Conservation (phyloP, 108 stramenopile species). For the Epipyxis sp. region DNA sequence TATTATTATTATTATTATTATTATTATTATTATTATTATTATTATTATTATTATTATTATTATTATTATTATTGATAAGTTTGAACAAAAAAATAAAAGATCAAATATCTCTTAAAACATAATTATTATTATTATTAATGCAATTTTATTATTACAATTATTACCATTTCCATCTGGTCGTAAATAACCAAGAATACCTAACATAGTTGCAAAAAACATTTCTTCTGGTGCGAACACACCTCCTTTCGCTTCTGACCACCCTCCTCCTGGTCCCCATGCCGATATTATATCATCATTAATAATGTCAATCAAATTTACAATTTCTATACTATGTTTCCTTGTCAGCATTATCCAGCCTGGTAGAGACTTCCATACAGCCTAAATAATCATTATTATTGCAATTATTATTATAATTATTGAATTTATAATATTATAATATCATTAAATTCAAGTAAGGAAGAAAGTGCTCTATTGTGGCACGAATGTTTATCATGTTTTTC, state of each 20-base stretch:
- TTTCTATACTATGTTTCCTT: background rate
- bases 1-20: too few relatives aligned
- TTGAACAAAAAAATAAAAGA: too few relatives aligned
- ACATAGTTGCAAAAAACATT: constrained; percentile 15
- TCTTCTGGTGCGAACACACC: constrained; percentile 9
- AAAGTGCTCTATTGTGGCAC: too few relatives aligned
- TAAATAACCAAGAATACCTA: constrained; percentile 4
- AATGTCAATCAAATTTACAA: background rate
- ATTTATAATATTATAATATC: too few relatives aligned
- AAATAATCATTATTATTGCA: background rate
- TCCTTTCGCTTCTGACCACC: background rate
- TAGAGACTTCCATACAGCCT: constrained; percentile 15
- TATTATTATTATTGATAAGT: too few relatives aligned
- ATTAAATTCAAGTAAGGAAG: too few relatives aligned
- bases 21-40: too few relatives aligned
- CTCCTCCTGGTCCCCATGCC: background rate
- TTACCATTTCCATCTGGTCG: background rate
- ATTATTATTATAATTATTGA: background rate
- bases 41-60: too few relatives aligned
- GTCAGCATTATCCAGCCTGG: constrained; percentile 28
- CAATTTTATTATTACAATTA: too few relatives aligned
- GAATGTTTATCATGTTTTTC: too few relatives aligned
- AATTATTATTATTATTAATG: too few relatives aligned
- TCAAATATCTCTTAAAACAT: too few relatives aligned
- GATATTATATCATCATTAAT: background rate